Base-by-base conservation (phyloP, 2,329 filamentous ascomycete species). In the Fusarium sulawesiense region DNA sequence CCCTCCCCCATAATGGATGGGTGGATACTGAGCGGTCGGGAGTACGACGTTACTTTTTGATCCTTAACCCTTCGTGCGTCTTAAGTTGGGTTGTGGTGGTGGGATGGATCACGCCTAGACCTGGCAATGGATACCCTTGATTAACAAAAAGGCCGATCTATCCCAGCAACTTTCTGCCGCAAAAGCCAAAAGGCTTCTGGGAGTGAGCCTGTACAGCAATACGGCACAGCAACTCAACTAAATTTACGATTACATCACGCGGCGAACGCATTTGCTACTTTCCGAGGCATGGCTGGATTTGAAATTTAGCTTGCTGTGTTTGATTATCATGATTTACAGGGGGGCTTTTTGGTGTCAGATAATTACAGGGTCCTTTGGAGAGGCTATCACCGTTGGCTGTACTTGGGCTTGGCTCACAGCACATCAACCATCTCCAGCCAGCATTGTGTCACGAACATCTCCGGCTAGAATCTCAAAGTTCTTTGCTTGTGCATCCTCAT, bases 61-160 rank as follows among this genome's bases (percentile, higher is more conserved):
- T 67, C 41, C 64, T 66, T 66, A 58, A 69, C 68, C 68, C 69
- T 71, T 71, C 57, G 60, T 71, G 68, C 65, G 56, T 72, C 57
- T 53, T 42, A 53, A 53, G 49, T 53, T 53, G 34, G 49, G 49
- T 72, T 55, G 68, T 70, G 59, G 60, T 74, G 72, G 70, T 72
- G 70, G 68, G 60, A 63, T 70, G 60, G 64, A 59, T 60, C 56
- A 57, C 27, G 30, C 50, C 53, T 45, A 37, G 46, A 34, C 47
- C 20, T 41, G 27, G 42, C 37, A 32, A 51, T 27, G 34, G 44
- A 40, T 51, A 34, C 64, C 48, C 54, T 49, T 44, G 32, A 47
- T 60, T 51, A 25, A 46, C 49, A 58, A 50, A 61, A 44, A 54
- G 45, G 21, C 64, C 44, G 40, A 37, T 44, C 34, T 42, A 56